phyloP scores from a whole-genome alignment of 331 rosid genomes.

The Malus hybrid region DNA sequence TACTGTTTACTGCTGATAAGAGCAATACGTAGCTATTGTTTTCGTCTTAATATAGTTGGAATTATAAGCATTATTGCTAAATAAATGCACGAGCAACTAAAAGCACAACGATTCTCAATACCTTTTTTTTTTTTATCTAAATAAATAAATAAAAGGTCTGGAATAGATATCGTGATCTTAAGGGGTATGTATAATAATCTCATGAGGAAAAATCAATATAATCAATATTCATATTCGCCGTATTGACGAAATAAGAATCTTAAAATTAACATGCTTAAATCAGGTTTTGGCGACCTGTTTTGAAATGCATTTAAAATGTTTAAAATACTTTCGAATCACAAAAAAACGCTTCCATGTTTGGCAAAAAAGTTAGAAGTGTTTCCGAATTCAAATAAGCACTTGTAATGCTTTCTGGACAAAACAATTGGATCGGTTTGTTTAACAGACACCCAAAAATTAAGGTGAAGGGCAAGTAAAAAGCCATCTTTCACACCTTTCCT shows the following conservation, averaged over 20 bases:
- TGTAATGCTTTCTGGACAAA: no score
- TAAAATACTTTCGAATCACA: no score
- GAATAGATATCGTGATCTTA: neutral
- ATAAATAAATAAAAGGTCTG: no score
- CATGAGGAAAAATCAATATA: no score
- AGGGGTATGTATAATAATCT: neutral
- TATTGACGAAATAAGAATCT: no score
- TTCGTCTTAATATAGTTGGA: neutral
- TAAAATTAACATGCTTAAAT: no score
- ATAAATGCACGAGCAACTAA: neutral
- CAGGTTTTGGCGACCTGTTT: accelerated
- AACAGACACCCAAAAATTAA: neutral
- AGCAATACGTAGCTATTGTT: neutral
- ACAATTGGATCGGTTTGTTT: neutral
- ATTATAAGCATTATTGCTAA: neutral
- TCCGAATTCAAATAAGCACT: no score
- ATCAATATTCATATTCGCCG: neutral
- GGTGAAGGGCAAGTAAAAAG: neutral
- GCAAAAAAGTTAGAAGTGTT: no score
- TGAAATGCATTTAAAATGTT: neutral
- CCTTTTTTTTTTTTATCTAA: neutral
- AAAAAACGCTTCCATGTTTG: no score
- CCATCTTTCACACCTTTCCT: neutral
- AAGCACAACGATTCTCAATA: neutral
- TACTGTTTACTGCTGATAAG: neutral